Evolutionary conservation across 805 yeast genomes (phyloP), one percentile per base, ranked within the genome.

Genomic region (Kuraishia molischiana): DNA sequence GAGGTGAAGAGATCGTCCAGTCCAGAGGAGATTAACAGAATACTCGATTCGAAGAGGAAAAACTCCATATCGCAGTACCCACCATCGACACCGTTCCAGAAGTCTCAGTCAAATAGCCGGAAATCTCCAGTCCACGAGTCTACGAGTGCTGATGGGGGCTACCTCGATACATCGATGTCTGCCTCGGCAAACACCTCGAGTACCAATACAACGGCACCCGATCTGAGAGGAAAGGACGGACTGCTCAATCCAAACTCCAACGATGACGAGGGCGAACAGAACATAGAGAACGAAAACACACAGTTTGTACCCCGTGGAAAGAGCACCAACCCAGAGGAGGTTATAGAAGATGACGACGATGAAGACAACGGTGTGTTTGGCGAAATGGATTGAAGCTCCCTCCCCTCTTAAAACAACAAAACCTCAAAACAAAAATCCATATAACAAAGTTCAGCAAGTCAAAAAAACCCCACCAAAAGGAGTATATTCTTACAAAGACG

Each of bases 1-100:
- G 26, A 28, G 17, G n/a, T n/a, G n/a, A 28, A 28, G 31, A 28
- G 17, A 28, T 14, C 13, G 8, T 11, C 17, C 14, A 11, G 17
- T 28, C 31, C 31, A 14, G 31, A 28, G 5, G 17, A 28, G 17
- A 14, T 6, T 9, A 6, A 11, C 13, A 8, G 14, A 28, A 6
- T 5, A 9, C 13, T 22, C 26, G 11, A 8, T 22, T 22, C 26
- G 10, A 22, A 22, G 14, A 51, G 75, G 44, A 61, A 67, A 21
- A 56, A 56, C 40, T 70, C 75, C 4, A 51, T 65, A 8, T 62
- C 71, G 4, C 70, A 64, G 38, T 59, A 63, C 37, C 74, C 76
- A 5, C 74, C 73, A 34, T 54, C 66, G 29, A 24, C 21, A 19
- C 24, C 20, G 24, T 32, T 15, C 32, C 52, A 18, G 36, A 45